Percentiles rank a stretch among this genome's conserved stretches.
Conservation (phyloP, 345 rosid species). For the Populus alba region DNA sequence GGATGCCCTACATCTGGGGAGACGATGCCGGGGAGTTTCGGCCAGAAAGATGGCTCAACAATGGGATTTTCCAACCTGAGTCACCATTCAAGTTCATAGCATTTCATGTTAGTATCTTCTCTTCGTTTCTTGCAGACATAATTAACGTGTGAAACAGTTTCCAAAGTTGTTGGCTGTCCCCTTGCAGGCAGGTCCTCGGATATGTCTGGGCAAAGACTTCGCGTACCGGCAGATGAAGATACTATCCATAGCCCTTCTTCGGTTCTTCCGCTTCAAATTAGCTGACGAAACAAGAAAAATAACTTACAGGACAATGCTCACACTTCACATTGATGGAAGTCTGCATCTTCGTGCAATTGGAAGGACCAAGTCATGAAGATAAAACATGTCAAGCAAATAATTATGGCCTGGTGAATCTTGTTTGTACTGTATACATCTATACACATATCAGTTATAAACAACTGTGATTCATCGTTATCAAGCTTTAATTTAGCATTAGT, state of each 20-base stretch:
- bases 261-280: constrained; percentile 54
- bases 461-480: no score
- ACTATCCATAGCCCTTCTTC: constrained; percentile 50
- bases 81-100: constrained; percentile 68
- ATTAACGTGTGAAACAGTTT: no score
- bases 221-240: constrained; percentile 85
- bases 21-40: constrained; percentile 60
- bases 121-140: background rate
- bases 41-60: constrained; percentile 76
- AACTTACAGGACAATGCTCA: constrained; percentile 56
- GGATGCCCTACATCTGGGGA: constrained; percentile 78
- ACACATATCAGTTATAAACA: no score
- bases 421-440: no score
- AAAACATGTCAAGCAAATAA: background rate
- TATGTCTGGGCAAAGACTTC: constrained; percentile 70
- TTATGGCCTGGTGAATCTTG: background rate
- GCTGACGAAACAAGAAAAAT: constrained; percentile 41
- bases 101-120: constrained; percentile 41
- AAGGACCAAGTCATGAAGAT: constrained; percentile 14
- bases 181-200: constrained; percentile 77
- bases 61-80: constrained; percentile 60
- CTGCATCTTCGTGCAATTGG: constrained; percentile 47
- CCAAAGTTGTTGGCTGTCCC: background rate
- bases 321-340: constrained; percentile 60
- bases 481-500: no score